Evolutionary conservation across 202 grass and related monocot genomes (phyloP), one percentile per base, ranked within the genome.

Genomic region (Zoysia matrella): DNA sequence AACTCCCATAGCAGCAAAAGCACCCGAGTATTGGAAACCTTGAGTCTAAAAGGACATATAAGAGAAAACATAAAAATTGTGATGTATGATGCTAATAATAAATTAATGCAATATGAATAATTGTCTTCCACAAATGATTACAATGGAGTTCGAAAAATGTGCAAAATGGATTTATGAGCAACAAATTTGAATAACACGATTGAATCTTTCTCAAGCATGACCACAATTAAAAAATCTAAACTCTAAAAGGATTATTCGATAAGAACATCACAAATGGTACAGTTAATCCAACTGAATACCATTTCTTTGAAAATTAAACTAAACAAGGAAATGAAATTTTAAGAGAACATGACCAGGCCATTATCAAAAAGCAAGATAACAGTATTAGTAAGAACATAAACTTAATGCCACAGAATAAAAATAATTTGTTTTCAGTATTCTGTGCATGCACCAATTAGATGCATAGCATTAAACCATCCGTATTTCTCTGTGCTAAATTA

Each of bases 11-110:
- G 88, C 73, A 62, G 95, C 82, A 78, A 81, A 98, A 54, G 95
- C 74, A 58, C 90, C 92, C 1, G 82, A 90, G 71, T 90, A 90
- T 72, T 93, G 90, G 77, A 83, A 88, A 41, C 86, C 95, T 90
- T 95, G 87, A 22, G 95, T 91, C 95, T 98, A 61, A 67, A 77
- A 54, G 64, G 14, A 83, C 47, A 84, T 65, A 50, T 9, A 89
- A 60, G 54, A 67, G 16, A 79, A 49, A 75, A 18, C 46, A 88
- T 81, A 67, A 71, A 69, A 51, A 66, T 2, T 48, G 15, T 4
- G 70, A 52, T 42, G 53, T 13, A 80, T 76, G 47, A 84, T 53
- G 1, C 36, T 63, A 73, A 8, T 14, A 4, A 60, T 52, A 68
- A n/a, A 61, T 1, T 9, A 65, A 6, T 43, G 2, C 1, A 74